phyloP scores from a whole-genome alignment of 2,329 filamentous ascomycete species.

The Huntiella omanensis region DNA sequence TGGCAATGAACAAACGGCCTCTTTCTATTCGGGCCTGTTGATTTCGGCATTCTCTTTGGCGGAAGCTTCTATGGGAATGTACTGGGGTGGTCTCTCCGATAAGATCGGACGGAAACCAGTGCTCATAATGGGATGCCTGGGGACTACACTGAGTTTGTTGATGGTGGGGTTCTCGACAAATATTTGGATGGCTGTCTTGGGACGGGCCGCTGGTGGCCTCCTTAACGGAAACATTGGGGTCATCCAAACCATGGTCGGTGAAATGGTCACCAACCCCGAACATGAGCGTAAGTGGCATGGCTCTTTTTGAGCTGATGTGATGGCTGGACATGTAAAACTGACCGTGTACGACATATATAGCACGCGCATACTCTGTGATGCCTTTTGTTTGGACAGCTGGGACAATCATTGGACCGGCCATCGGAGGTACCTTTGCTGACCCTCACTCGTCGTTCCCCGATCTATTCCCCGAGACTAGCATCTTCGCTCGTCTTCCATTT shows the following conservation, averaged over 20 bases:
- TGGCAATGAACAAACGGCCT: slow-evolving; percentile 55
- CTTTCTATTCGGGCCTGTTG: slow-evolving; percentile 71
- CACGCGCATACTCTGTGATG: slow-evolving; percentile 77
- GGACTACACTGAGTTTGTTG: slow-evolving; percentile 67
- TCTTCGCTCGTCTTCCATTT: slow-evolving; percentile 70
- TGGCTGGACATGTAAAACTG: neutral
- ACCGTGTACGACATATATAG: slow-evolving; percentile 21
- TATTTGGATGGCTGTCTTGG: slow-evolving; percentile 65
- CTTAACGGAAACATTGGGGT: slow-evolving; percentile 86
- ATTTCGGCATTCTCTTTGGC: slow-evolving; percentile 72
- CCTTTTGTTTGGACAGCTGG: slow-evolving; percentile 87
- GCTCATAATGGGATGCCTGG: slow-evolving; percentile 59
- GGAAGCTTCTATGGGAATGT: slow-evolving; percentile 70
- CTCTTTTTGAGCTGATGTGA: neutral
- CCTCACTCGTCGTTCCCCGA: slow-evolving; percentile 57
- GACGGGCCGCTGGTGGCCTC: slow-evolving; percentile 58
- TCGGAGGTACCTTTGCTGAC: slow-evolving; percentile 72
- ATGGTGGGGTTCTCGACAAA: slow-evolving; percentile 67
- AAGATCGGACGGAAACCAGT: slow-evolving; percentile 70
- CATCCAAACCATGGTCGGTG: slow-evolving; percentile 84
- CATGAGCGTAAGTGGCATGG: slow-evolving; percentile 52
- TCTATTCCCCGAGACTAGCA: slow-evolving; percentile 43
- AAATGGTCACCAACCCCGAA: slow-evolving; percentile 64
- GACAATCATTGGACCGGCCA: slow-evolving; percentile 72
- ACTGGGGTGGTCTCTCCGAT: slow-evolving; percentile 74